These are phyloP conservation scores for Neofusicoccum parvum DNA, from an alignment of 2,329 filamentous ascomycete species.

Conservation along the genomic window DNA sequence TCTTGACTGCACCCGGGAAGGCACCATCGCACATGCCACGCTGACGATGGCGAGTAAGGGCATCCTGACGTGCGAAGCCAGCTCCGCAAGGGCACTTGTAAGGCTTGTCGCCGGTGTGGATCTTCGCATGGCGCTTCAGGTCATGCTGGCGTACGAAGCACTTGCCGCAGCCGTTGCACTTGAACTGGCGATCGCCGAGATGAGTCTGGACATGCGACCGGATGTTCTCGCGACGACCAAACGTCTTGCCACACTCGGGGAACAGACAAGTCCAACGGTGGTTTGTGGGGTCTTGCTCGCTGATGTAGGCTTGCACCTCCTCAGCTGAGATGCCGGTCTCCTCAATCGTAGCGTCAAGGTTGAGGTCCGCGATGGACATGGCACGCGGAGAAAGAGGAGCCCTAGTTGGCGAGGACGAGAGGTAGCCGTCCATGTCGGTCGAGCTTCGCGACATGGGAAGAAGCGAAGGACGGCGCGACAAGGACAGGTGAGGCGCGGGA, in stretches of 20 bases:
- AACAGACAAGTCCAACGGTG: constrained; percentile 53
- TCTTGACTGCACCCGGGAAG: constrained; percentile 77
- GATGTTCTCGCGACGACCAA: constrained; percentile 98
- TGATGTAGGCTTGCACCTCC: constrained; percentile 60
- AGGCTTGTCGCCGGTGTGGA: constrained; percentile 93
- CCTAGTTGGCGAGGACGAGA: constrained; percentile 24
- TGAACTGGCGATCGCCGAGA: constrained; percentile 92
- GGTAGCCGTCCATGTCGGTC: constrained; percentile 27
- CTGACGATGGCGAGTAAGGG: constrained; percentile 89
- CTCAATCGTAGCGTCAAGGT: constrained; percentile 63
- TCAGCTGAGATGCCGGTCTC: constrained; percentile 86
- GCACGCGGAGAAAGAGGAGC: constrained; percentile 41
- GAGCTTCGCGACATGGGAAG: constrained; percentile 28
- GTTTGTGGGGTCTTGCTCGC: constrained; percentile 46
- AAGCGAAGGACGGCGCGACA: constrained; percentile 35
- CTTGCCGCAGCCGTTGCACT: constrained; percentile 90
- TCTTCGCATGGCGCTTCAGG: constrained; percentile 95
- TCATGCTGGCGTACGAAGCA: constrained; percentile 97
- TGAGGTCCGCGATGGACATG: constrained; percentile 52
- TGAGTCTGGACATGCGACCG: constrained; percentile 98
- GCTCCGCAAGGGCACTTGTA: constrained; percentile 94
- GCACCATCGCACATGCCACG: constrained; percentile 96
- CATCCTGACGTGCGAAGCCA: constrained; percentile 92
- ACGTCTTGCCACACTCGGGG: constrained; percentile 80
- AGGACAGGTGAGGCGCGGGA: constrained; percentile 30